Percentiles rank a stretch among this genome's conserved stretches.
Conservation (phyloP, 148 eudicot species). For the Hydrangea macrophylla region DNA sequence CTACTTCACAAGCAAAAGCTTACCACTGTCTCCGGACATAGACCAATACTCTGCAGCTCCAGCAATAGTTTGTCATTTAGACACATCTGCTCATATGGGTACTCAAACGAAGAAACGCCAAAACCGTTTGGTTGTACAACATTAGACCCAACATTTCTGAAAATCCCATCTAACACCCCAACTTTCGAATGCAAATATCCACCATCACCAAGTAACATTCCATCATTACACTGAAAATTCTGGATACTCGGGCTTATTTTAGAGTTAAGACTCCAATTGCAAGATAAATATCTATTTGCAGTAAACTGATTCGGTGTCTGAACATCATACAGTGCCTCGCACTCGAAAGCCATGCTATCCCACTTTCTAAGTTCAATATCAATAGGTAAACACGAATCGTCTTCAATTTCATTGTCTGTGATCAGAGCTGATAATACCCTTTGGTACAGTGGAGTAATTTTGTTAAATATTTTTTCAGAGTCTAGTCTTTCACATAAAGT, state of each 20-base stretch:
- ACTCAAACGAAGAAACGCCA: slow-evolving; percentile 40
- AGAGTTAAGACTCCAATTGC: slow-evolving; percentile 50
- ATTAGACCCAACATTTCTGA: slow-evolving; percentile 38
- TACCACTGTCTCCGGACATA: slow-evolving; percentile 78
- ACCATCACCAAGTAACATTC: slow-evolving; percentile 34
- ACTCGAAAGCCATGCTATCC: slow-evolving; percentile 21
- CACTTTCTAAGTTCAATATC: slow-evolving; percentile 18
- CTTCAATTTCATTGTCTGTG: slow-evolving; percentile 71
- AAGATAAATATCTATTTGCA: slow-evolving; percentile 37
- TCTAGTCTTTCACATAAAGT: slow-evolving; percentile 35
- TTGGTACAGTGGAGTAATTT: slow-evolving; percentile 56
- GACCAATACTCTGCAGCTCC: slow-evolving; percentile 85
- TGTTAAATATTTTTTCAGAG: slow-evolving; percentile 33
- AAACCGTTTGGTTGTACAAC: slow-evolving; percentile 30
- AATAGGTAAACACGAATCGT: slow-evolving; percentile 14
- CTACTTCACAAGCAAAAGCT: slow-evolving; percentile 14
- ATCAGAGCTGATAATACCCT: slow-evolving; percentile 92
- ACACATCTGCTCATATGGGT: slow-evolving; percentile 57
- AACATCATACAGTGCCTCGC: slow-evolving; percentile 26
- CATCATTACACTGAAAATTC: slow-evolving; percentile 36
- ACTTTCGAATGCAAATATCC: slow-evolving; percentile 37
- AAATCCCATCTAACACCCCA: slow-evolving; percentile 36
- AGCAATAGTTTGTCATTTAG: slow-evolving; percentile 61
- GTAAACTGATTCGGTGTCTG: slow-evolving; percentile 22
- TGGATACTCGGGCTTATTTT: slow-evolving; percentile 36